phyloP scores from a whole-genome alignment of 2,329 filamentous ascomycete species.

The Ophiostoma tasmaniense region DNA sequence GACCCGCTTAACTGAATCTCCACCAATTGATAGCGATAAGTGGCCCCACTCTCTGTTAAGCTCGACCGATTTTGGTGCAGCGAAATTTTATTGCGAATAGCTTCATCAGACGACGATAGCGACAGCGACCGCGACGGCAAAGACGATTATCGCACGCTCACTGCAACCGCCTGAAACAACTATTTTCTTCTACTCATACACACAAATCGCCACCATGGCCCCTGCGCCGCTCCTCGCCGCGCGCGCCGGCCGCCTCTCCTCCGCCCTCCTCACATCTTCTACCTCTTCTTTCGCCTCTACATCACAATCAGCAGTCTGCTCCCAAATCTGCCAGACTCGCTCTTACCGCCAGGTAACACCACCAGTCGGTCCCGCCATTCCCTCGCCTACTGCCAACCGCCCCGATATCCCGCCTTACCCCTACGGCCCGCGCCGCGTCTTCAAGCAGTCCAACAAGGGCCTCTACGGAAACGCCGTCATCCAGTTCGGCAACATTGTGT shows the following conservation, averaged over 20 bases:
- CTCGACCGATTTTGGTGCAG: constrained; percentile 2
- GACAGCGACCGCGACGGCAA: not conserved
- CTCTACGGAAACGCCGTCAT: constrained; percentile 64
- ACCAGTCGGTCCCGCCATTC: constrained; percentile 33
- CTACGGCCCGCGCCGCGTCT: constrained; percentile 58
- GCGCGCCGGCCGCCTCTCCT: constrained; percentile 12
- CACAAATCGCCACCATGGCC: constrained; percentile 2
- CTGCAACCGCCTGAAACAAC: not conserved
- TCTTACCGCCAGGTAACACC: constrained; percentile 24
- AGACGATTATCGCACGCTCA: not conserved
- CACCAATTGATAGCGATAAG: not conserved
- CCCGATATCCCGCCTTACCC: constrained; percentile 56
- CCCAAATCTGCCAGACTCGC: constrained; percentile 10
- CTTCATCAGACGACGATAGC: constrained; percentile 2
- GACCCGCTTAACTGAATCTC: not conserved
- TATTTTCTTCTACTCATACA: not conserved
- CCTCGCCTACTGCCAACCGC: constrained; percentile 34
- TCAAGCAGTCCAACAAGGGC: constrained; percentile 72
- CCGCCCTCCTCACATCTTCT: not conserved
- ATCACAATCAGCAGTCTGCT: constrained; percentile 31
- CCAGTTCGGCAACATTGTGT: constrained; percentile 72
- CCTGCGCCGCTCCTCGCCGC: constrained; percentile 8
- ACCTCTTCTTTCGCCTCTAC: not conserved
- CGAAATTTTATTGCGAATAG: constrained; percentile 14
- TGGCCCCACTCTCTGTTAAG: not conserved